A percentile compares a stretch with the other conserved stretches of the same genome.
phyloP scores from a whole-genome alignment of 73 alveolate species.

The Paramecium biaurelia region DNA sequence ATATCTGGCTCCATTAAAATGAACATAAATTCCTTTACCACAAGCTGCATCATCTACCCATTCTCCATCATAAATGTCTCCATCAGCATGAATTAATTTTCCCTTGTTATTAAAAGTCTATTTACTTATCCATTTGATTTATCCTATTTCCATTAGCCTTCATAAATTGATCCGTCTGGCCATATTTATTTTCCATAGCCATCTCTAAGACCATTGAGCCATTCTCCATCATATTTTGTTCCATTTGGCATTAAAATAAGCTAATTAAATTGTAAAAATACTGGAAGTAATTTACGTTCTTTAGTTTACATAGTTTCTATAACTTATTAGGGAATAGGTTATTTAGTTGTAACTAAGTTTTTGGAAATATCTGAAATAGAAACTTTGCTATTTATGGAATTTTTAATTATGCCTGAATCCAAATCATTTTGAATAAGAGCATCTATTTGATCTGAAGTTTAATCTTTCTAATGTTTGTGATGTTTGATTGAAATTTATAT shows the following conservation, averaged over 20 bases:
- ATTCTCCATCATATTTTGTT: constrained; percentile 73
- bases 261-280: not conserved
- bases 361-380: not conserved
- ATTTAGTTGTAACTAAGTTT: not conserved
- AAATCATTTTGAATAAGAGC: not conserved
- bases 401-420: not conserved
- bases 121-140: constrained; percentile 73
- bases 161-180: constrained; percentile 72
- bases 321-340: not conserved
- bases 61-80: constrained; percentile 79
- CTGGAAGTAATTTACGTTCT: constrained; percentile 13
- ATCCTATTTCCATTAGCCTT: constrained; percentile 26
- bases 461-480: not conserved
- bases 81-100: constrained; percentile 79
- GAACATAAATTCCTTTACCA: constrained; percentile 58
- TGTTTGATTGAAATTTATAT: not conserved
- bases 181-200: constrained; percentile 70
- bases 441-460: not conserved
- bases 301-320: not conserved
- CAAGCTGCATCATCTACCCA: constrained; percentile 70
- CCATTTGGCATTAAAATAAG: constrained; percentile 51
- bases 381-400: not conserved
- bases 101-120: constrained; percentile 59
- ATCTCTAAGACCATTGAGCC: constrained; percentile 65
- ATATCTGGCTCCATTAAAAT: constrained; percentile 68